Conservation (phyloP, 176 grass and related monocot genomes). For the Sorghum bicolor region Sorghum_bicolor_NCBIv3 NC_012872.2:73144501-73145000, state of each 20-base stretch:
- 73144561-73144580: conserved; percentile 86
- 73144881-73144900: conserved; percentile 26
- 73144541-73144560: conserved; percentile 92
- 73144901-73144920: conserved; percentile 34
- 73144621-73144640: conserved; percentile 74
- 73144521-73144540: conserved; percentile 83
- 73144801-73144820: conserved; percentile 96
- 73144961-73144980: conserved; percentile 96
- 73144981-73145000: conserved; percentile 85
- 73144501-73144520: conserved; percentile 92
- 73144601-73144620: conserved; percentile 98
- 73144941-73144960: conserved; percentile 98
- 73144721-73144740: conserved; percentile 17
- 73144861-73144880: conserved; percentile 45
- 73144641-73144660: conserved; percentile 98
- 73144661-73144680: conserved; percentile 99
- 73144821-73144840: conserved; percentile 92
- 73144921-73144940: conserved; percentile 51
- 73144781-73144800: conserved; percentile 90
- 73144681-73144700: conserved; percentile 96
- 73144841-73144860: conserved; percentile 68
- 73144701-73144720: conserved; percentile 38
- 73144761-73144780: background rate
- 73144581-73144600: conserved; percentile 64
- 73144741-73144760: conserved; percentile 6